These are phyloP conservation scores for Lipomyces sp. DNA, from an alignment of 805 yeast species.

Conservation along the genomic window DNA sequence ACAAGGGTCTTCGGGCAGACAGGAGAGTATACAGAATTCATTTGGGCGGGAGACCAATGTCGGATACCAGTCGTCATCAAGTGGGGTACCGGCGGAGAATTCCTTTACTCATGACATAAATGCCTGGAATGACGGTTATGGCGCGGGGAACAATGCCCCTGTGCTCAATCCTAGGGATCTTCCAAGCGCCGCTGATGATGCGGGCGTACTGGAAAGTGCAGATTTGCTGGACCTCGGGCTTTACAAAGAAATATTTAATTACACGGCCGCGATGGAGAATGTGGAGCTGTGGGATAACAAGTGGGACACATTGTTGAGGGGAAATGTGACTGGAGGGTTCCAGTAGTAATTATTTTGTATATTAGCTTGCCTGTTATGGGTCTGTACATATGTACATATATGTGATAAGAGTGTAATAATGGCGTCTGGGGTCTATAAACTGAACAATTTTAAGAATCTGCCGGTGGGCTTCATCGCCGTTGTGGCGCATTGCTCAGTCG, in stretches of 20 bases:
- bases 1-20: no score
- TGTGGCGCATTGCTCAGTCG: no score
- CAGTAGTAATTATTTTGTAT: no score
- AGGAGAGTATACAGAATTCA: no score
- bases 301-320: slow-evolving; percentile 10
- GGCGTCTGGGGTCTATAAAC: slow-evolving; percentile 1
- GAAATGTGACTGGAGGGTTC: no score
- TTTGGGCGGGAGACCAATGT: neutral
- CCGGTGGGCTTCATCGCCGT: no score
- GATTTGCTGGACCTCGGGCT: neutral
- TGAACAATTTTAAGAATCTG: no score
- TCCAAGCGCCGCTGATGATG: neutral
- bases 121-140: neutral
- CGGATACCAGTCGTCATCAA: neutral
- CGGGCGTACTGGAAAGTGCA: no score
- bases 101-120: no score
- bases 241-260: slow-evolving; percentile 3
- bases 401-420: neutral
- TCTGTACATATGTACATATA: no score
- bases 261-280: slow-evolving; percentile 16
- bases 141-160: neutral
- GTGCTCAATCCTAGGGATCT: neutral
- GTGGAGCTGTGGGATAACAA: slow-evolving; percentile 14
- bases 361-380: no score
- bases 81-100: no score